Evolutionary conservation across 179 eudicot genomes (phyloP), one percentile per base, ranked within the genome.

Genomic region (Heliamphora pulchella): DNA sequence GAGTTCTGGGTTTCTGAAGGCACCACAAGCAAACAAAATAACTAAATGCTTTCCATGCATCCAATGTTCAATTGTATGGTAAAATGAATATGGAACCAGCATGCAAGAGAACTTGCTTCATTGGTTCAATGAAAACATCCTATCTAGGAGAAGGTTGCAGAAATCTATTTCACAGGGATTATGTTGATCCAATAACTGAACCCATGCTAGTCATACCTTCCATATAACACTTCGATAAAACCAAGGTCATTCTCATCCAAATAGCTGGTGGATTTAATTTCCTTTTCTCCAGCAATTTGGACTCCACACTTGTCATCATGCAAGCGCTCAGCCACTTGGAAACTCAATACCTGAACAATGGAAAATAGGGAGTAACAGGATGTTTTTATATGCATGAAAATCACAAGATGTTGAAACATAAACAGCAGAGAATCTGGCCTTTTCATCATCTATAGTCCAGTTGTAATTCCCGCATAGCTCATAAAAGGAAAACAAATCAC

Each of bases 401-500:
- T 74, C 54, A 31, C 20, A 75, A 71, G 57, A 72, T 73, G 48
- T 67, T 64, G 76, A 41, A 71, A 67, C 3, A 71, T 15, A 55
- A 64, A 73, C 18, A 44, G 68, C 80, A 39, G 47, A 46, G 48
- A 62, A 71, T 64, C 86, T 81, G 64, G 89, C 93, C 87, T 89
- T 76, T 76, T 91, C 87, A 82, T 91, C 84, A 80, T 87, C 91
- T 80, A 89, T 83, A 75, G 86, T 86, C 97, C 97, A 93, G 82
- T 87, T 82, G 85, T 87, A 91, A 87, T 91, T 81, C 78, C 85
- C 85, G 86, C 97, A 95, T 57, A 90, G 91, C 87, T 90, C 97
- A 85, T 90, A 95, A 74, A 89, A 95, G 71, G 98, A 95, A 89
- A 93, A 93, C 85, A 93, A 78, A 84, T 95, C 89, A 3, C 98